Conservation (phyloP, 768 basidiomycete species). For the Tulasnella sp. region DNA sequence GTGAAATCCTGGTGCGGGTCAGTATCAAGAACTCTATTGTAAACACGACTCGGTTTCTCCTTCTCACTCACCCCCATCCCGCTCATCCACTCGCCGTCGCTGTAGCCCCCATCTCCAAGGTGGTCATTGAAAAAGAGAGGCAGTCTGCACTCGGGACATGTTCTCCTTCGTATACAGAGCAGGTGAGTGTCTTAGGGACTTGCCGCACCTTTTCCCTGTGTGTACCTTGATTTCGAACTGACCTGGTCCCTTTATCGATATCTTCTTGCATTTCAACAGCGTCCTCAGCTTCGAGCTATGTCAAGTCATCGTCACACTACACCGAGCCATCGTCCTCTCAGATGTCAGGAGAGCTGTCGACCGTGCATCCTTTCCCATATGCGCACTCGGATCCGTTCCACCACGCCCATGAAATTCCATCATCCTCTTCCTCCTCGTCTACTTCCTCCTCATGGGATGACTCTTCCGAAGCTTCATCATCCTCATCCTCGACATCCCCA, state of each 20-base stretch:
- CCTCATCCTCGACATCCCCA: constrained; percentile 7
- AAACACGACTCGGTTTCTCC: no score
- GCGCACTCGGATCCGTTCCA: not conserved
- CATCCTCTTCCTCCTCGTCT: constrained; percentile 24
- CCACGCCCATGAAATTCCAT: constrained; percentile 16
- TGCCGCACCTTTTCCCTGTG: constrained; percentile 32
- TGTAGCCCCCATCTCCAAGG: no score
- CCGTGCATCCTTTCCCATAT: not conserved
- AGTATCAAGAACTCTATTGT: no score
- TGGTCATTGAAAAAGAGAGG: no score
- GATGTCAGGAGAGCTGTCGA: not conserved
- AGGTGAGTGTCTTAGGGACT: constrained; percentile 12
- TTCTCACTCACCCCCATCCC: no score
- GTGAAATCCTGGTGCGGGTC: no score
- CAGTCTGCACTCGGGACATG: not conserved
- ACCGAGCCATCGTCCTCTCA: not conserved
- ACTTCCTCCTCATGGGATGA: not conserved
- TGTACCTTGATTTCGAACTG: constrained; percentile 47
- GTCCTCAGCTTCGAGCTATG: constrained; percentile 6
- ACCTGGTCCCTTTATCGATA: constrained; percentile 58
- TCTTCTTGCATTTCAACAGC: constrained; percentile 22
- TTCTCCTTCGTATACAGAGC: constrained; percentile 4
- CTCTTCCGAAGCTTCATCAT: constrained; percentile 18
- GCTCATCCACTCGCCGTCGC: no score
- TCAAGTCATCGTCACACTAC: not conserved